Base-by-base conservation (phyloP, 805 yeast genomes). In the Candida nemodendra region DNA sequence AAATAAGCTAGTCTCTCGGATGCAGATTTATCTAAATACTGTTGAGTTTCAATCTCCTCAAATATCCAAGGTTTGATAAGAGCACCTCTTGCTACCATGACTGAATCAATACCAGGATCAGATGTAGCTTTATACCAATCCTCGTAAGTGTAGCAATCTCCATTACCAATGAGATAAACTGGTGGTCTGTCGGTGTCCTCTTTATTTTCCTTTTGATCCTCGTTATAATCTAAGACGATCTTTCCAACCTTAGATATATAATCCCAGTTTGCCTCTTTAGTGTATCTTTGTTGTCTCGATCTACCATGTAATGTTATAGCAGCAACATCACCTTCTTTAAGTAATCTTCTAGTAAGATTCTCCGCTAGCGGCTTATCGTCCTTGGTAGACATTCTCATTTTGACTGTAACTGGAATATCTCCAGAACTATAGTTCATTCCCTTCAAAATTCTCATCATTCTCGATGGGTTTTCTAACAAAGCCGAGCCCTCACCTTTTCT, bases 41-140 rank as follows among this genome's bases (percentile, higher is more conserved):
- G 98, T 53, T 81, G 79, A 5, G 91, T 71, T 41, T 91, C 95
- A 39, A 93, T 77, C 65, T 93, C 99, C 66, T 93, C 97, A 52
- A 91, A 93, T 35, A 93, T 86, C 99, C 99, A 93, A 24, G 99
- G 99, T 65, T 93, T 93, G 59, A 93, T 90, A 48, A 93, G 74
- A 2, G 98, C 98, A 39, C 98, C 99, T 56, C 99, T 76, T 3
- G 98, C 99, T 38, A 93, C 87, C 97, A 95, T 93, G 13, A 89
- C 95, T 21, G 93, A 79, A 65, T 93, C 99, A 41, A 91, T 80
- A 16, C 84, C 84, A 21, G 76, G 76, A 32, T 79, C 74, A 18
- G 66, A 62, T 28, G 81, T 69, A 9, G 84, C 89, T 23, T 69
- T 71, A 61, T 87, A 76, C 95, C 96, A 93, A 58, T 93, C 98